phyloP scores from a whole-genome alignment of 257 asterid genomes.

The Solanum raphanifolium region DNA sequence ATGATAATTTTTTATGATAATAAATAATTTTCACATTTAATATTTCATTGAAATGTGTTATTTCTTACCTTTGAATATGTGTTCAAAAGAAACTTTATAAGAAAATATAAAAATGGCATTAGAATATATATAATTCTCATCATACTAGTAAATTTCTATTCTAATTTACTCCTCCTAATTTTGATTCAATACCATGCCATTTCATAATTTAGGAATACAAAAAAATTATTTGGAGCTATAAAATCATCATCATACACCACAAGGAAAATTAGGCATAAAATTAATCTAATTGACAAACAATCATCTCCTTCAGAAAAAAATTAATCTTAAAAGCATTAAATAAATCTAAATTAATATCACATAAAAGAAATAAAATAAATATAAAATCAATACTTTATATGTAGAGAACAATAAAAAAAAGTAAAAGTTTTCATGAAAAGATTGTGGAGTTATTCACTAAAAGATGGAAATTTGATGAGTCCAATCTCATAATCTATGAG shows the following conservation, averaged over 20 bases:
- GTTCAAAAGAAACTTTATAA: too few relatives aligned
- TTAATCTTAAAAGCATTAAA: too few relatives aligned
- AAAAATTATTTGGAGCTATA: not conserved
- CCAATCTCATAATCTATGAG: not conserved
- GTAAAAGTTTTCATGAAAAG: too few relatives aligned
- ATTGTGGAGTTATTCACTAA: not conserved
- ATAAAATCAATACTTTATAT: too few relatives aligned
- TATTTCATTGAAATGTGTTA: not conserved
- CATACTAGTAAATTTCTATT: not conserved
- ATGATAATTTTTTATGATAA: not conserved
- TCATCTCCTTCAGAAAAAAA: rapidly evolving
- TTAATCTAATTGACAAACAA: not conserved
- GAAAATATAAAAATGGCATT: not conserved
- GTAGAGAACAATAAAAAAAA: not conserved
- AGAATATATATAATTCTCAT: too few relatives aligned
- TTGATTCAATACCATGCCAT: not conserved
- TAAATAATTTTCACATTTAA: not conserved
- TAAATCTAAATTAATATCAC: too few relatives aligned
- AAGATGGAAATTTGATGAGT: too few relatives aligned
- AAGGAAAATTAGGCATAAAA: not conserved
- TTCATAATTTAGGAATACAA: too few relatives aligned
- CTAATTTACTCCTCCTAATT: not conserved
- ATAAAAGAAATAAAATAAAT: too few relatives aligned
- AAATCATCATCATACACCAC: not conserved
- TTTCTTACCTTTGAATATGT: not conserved